phyloP scores from a whole-genome alignment of 129 eudicot genomes.

The Solidago caesia region DNA sequence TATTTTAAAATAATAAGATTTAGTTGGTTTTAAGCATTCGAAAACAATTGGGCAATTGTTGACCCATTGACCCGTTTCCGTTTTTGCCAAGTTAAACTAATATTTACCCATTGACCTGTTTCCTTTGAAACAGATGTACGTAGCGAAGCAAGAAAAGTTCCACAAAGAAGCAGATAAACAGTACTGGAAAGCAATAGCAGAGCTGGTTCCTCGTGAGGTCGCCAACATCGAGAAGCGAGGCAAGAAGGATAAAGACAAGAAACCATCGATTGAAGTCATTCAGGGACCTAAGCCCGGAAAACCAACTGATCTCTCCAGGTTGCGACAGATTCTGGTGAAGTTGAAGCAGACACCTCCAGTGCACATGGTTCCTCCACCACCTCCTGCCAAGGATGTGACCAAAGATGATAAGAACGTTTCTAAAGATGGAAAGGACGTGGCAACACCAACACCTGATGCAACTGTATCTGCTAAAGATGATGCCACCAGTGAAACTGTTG shows the following conservation, averaged over 20 bases:
- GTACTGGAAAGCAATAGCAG: constrained; percentile 66
- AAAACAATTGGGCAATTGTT: neutral
- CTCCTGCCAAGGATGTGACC: constrained; percentile 39
- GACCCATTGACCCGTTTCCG: neutral
- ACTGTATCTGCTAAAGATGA: constrained; percentile 38
- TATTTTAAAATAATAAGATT: too few species aligned
- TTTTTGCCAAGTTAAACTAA: neutral
- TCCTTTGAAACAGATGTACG: constrained; percentile 39
- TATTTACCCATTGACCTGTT: neutral
- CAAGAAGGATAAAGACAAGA: constrained; percentile 53
- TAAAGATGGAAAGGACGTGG: constrained; percentile 50
- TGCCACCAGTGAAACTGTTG: constrained; percentile 35
- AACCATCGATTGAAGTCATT: constrained; percentile 51
- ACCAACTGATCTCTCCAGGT: constrained; percentile 68
- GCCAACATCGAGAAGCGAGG: constrained; percentile 56
- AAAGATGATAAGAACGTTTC: constrained; percentile 43
- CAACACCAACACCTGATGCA: constrained; percentile 23
- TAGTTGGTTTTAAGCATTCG: too few species aligned
- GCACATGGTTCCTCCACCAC: constrained; percentile 50
- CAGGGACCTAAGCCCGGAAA: constrained; percentile 79
- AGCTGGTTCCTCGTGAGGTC: constrained; percentile 58
- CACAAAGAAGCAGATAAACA: constrained; percentile 57
- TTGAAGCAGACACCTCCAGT: constrained; percentile 66
- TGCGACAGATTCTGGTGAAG: constrained; percentile 63
- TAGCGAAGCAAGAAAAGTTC: constrained; percentile 56